phyloP scores from a whole-genome alignment of 495 filamentous ascomycete genomes.

The Penicillium cinerascens region DNA sequence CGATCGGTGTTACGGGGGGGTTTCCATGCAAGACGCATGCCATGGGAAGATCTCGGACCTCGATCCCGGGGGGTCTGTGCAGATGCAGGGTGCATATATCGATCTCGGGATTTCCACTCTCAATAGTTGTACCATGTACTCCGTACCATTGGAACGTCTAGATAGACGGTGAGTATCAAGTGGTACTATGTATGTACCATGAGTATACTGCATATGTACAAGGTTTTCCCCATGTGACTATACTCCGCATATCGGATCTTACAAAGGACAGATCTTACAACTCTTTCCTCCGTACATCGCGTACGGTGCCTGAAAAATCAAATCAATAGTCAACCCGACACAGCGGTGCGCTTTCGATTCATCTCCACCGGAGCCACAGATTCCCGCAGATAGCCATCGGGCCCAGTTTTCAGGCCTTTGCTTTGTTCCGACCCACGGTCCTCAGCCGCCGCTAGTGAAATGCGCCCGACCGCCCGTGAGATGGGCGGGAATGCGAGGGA shows the following conservation, averaged over 20 bases:
- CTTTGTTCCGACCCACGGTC: slow-evolving; percentile 8
- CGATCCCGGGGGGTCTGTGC: not conserved
- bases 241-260: too few species aligned
- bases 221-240: not conserved
- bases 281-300: too few species aligned
- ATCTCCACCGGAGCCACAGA: slow-evolving; percentile 10
- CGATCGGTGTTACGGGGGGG: slow-evolving; percentile 1
- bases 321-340: slow-evolving; percentile 13
- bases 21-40: slow-evolving; percentile 12
- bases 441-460: slow-evolving; percentile 14
- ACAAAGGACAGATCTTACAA: too few species aligned
- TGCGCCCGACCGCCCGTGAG: not conserved
- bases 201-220: not conserved
- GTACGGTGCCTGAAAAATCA: not conserved
- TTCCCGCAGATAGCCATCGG: slow-evolving; percentile 11
- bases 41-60: slow-evolving; percentile 7
- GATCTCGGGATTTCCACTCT: not conserved
- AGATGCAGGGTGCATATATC: not conserved
- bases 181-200: not conserved
- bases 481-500: not conserved
- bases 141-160: not conserved
- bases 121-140: not conserved
- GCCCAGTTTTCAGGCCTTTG: not conserved
- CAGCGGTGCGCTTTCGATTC: slow-evolving; percentile 5
- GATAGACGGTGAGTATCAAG: not conserved